Evolutionary conservation across 129 eudicot species (phyloP).

Genomic region (Glebionis coronaria): DNA sequence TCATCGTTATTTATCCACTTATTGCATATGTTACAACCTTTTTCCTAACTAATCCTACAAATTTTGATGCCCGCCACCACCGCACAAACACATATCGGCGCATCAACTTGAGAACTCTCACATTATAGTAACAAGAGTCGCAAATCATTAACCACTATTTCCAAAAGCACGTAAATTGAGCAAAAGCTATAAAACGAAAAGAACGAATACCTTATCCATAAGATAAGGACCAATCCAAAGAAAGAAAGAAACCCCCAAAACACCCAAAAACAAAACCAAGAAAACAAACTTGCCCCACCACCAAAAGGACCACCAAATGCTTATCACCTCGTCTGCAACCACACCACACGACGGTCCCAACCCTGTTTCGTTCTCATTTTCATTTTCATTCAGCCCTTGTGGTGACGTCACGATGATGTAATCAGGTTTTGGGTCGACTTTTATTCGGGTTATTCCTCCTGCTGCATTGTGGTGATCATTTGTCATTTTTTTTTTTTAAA

Average conservation of each 20-base stretch:
- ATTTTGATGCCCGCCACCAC: too few species aligned
- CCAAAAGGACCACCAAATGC: conserved; percentile 57
- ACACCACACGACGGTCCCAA: conserved; percentile 15
- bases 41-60: too few species aligned
- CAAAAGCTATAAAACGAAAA: too few species aligned
- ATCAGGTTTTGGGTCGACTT: conserved; percentile 44
- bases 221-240: conserved; percentile 73
- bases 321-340: conserved; percentile 13
- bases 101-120: too few species aligned
- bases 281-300: conserved; percentile 80
- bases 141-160: too few species aligned
- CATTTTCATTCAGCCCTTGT: conserved; percentile 30
- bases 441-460: conserved; percentile 21
- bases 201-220: conserved; percentile 86
- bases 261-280: conserved; percentile 45
- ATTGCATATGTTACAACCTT: too few species aligned
- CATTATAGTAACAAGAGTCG: too few species aligned
- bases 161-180: too few species aligned
- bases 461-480: conserved; percentile 4
- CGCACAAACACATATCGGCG: too few species aligned
- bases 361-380: background rate
- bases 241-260: conserved; percentile 61
- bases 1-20: too few species aligned
- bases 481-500: too few species aligned
- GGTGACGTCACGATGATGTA: conserved; percentile 43